These are phyloP conservation scores for Amanita molliuscula DNA, from an alignment of 768 basidiomycete genomes.

Conservation along the genomic window DNA sequence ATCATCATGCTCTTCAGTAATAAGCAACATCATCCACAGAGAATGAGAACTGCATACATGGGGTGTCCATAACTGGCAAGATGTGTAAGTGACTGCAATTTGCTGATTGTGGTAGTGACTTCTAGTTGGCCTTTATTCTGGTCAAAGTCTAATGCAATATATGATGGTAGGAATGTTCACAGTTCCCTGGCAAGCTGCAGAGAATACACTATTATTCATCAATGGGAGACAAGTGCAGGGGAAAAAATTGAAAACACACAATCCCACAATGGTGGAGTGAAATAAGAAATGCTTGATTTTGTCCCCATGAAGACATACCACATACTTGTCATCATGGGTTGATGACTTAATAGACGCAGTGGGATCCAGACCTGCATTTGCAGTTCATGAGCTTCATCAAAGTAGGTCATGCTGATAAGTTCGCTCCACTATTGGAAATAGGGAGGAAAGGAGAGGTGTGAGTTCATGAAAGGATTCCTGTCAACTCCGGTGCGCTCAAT, in stretches of 20 bases:
- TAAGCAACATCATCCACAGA: background rate
- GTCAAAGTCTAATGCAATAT: background rate
- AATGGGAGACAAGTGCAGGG: background rate
- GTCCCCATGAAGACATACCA: conserved; percentile 1
- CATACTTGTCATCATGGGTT: background rate
- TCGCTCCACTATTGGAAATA: no score
- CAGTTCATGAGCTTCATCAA: conserved; percentile 1
- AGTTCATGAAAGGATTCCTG: no score
- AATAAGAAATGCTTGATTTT: background rate
- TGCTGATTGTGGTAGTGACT: background rate
- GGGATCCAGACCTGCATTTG: background rate
- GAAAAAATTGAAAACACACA: background rate
- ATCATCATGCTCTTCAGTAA: background rate
- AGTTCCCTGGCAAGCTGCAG: background rate
- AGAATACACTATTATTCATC: background rate
- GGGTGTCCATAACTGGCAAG: background rate
- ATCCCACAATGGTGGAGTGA: background rate
- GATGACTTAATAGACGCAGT: background rate
- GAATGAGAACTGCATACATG: background rate
- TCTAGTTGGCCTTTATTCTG: background rate
- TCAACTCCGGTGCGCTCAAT: no score
- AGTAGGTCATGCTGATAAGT: conserved; percentile 1
- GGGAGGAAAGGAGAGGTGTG: no score
- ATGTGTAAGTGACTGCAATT: background rate
- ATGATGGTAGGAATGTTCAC: background rate